A percentile compares a stretch with the other conserved stretches of the same genome.
Conservation (phyloP, 2,329 filamentous ascomycete genomes). For the Rosellinia necatrix region DNA sequence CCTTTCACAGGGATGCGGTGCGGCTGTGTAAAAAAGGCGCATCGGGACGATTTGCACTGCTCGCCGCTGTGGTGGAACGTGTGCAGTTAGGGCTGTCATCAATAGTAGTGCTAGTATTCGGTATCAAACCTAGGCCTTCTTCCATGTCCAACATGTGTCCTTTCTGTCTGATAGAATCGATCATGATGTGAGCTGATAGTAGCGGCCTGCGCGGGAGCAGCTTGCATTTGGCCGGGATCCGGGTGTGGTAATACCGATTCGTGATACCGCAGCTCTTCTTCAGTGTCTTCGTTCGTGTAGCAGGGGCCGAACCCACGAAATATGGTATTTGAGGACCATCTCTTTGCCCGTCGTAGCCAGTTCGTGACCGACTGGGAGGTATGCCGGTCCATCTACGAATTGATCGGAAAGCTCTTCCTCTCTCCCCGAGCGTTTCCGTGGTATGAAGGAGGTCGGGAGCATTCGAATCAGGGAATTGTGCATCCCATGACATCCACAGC, state of each 20-base stretch:
- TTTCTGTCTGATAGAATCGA: not conserved
- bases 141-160: slow-evolving; percentile 16
- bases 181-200: not conserved
- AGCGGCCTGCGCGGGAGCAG: slow-evolving; percentile 8
- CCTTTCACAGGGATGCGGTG: slow-evolving; percentile 13
- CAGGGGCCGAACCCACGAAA: not conserved
- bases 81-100: not conserved
- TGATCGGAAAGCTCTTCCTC: not conserved
- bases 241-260: slow-evolving; percentile 14
- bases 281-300: not conserved
- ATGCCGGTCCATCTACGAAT: not conserved
- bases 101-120: not conserved
- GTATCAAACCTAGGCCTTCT: slow-evolving; percentile 1
- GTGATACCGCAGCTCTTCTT: not conserved
- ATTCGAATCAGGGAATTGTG: not conserved
- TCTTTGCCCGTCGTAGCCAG: not conserved
- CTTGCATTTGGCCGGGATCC: slow-evolving; percentile 7
- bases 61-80: not conserved
- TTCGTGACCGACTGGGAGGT: not conserved
- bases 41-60: not conserved
- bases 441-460: not conserved
- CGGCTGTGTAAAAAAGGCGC: slow-evolving; percentile 35
- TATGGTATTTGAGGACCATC: not conserved
- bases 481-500: not conserved
- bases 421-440: not conserved